Evolutionary conservation across 2,329 filamentous ascomycete genomes (phyloP).

Genomic region (Rhynchosporium graminicola): DNA sequence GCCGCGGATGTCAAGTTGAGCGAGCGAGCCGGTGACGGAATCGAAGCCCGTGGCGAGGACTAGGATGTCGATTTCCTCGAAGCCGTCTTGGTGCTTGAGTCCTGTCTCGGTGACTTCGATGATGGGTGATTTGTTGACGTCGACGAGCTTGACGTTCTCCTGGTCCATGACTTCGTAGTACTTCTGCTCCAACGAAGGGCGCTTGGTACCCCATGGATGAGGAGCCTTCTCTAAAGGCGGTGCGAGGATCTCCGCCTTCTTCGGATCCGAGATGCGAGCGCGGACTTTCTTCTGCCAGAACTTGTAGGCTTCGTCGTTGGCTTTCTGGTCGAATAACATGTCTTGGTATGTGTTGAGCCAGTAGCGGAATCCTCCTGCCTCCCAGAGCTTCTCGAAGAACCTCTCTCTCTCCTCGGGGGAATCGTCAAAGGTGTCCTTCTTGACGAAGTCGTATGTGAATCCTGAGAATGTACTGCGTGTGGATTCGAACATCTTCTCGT

Average conservation of each 20-base stretch:
- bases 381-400: slow-evolving; percentile 48
- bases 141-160: slow-evolving; percentile 48
- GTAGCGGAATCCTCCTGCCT: slow-evolving; percentile 49
- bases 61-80: slow-evolving; percentile 39
- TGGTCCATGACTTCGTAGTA: slow-evolving; percentile 53
- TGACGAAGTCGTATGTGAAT: slow-evolving; percentile 51
- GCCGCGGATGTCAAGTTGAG: slow-evolving; percentile 40
- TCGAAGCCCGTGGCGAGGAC: slow-evolving; percentile 45
- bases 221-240: slow-evolving; percentile 44
- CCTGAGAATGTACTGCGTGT: slow-evolving; percentile 51
- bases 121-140: slow-evolving; percentile 48
- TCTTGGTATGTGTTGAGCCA: slow-evolving; percentile 51
- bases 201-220: slow-evolving; percentile 50
- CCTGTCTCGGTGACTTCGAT: slow-evolving; percentile 43
- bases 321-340: slow-evolving; percentile 44
- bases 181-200: slow-evolving; percentile 48
- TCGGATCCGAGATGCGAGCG: slow-evolving; percentile 47
- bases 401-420: slow-evolving; percentile 46
- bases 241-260: slow-evolving; percentile 48
- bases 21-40: slow-evolving; percentile 40
- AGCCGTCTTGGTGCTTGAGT: slow-evolving; percentile 39
- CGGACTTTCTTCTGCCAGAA: slow-evolving; percentile 52
- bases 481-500: slow-evolving; percentile 46
- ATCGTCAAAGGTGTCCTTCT: slow-evolving; percentile 48
- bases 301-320: slow-evolving; percentile 49